Conservation (phyloP, 495 filamentous ascomycete genomes). For the Daldinia childiae region DNA sequence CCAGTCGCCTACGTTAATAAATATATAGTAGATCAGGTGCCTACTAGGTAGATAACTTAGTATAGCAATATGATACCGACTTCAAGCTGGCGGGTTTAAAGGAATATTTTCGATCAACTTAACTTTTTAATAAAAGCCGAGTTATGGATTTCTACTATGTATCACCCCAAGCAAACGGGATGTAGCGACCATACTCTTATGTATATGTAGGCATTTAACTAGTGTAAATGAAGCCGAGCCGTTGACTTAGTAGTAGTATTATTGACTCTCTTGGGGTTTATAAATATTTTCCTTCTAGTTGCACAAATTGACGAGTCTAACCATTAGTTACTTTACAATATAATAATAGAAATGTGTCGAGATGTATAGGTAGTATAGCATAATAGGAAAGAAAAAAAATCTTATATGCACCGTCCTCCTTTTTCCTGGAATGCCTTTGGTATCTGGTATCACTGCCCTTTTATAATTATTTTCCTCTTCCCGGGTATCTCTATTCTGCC, state of each 20-base stretch:
- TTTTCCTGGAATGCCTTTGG: not conserved
- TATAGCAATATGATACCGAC: too few relatives aligned
- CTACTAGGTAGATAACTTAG: too few relatives aligned
- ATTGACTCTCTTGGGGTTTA: not conserved
- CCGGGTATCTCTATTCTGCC: not conserved
- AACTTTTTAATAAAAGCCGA: too few relatives aligned
- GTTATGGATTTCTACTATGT: too few relatives aligned
- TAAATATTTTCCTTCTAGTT: not conserved
- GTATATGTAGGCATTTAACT: not conserved
- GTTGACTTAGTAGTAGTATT: constrained; percentile 14
- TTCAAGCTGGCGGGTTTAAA: too few relatives aligned
- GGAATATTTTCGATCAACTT: too few relatives aligned
- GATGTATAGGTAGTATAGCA: not conserved
- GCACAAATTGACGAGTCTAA: not conserved
- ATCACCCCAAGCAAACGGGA: too few relatives aligned
- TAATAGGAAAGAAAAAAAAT: not conserved
- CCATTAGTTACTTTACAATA: not conserved
- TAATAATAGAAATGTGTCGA: not conserved
- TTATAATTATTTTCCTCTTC: not conserved
- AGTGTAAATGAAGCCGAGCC: not conserved
- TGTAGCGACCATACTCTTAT: too few relatives aligned
- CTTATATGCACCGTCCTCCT: constrained; percentile 7
- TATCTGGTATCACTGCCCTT: constrained; percentile 2
- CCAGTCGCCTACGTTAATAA: too few relatives aligned
- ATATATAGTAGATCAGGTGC: too few relatives aligned